Conservation (phyloP, 129 eudicot genomes). For the Solidago caesia region DNA sequence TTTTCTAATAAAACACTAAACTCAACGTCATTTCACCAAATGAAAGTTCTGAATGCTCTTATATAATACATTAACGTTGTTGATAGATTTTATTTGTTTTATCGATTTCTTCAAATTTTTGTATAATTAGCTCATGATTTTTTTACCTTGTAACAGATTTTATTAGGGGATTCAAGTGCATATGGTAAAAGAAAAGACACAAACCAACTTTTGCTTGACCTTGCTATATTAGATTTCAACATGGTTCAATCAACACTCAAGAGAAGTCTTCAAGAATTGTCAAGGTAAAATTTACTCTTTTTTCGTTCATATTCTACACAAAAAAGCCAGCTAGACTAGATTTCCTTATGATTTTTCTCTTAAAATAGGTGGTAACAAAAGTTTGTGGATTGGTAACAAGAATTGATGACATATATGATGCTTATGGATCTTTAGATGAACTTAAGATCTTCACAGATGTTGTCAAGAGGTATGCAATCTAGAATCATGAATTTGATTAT, state of each 20-base stretch:
- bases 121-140: no score
- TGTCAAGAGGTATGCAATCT: constrained; percentile 23
- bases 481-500: not conserved
- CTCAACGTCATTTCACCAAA: no score
- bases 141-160: no score
- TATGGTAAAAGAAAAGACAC: constrained; percentile 16
- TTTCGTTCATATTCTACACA: constrained; percentile 10
- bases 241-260: constrained; percentile 21
- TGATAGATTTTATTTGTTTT: not conserved
- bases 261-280: constrained; percentile 27
- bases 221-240: constrained; percentile 42
- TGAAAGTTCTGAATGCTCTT: no score
- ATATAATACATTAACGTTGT: no score
- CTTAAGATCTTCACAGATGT: constrained; percentile 36
- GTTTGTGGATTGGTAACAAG: constrained; percentile 16
- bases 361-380: constrained; percentile 20
- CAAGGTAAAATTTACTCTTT: constrained; percentile 12
- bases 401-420: constrained; percentile 58
- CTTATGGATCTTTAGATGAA: constrained; percentile 51
- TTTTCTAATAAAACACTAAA: not conserved
- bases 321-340: no score
- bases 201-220: constrained; percentile 20
- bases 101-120: not conserved
- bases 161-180: constrained; percentile 19
- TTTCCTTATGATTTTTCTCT: no score